Evolutionary conservation across 345 rosid genomes (phyloP).

Genomic region (Carallia pectinifolia): DNA sequence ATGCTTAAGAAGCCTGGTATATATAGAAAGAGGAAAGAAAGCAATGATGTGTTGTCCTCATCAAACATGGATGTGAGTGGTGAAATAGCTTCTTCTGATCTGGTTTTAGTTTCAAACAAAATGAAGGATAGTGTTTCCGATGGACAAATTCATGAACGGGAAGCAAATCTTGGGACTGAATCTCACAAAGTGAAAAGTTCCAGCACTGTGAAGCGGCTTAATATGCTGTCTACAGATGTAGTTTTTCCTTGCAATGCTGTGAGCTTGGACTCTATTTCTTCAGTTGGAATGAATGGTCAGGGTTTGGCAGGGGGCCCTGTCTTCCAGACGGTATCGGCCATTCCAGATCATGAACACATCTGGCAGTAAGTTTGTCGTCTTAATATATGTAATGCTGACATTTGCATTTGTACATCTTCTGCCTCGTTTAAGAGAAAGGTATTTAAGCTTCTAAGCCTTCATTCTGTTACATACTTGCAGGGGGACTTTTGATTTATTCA

Average conservation of each 20-base stretch:
- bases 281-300: conserved; percentile 27
- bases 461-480: conserved; percentile 30
- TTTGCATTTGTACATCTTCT: neutral
- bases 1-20: conserved; percentile 71
- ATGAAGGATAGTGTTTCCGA: conserved; percentile 36
- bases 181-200: conserved; percentile 35
- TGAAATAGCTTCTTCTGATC: conserved; percentile 49
- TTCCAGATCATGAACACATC: conserved; percentile 76
- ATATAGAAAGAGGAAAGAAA: conserved; percentile 52
- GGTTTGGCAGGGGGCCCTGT: conserved; percentile 33
- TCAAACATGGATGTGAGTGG: conserved; percentile 40
- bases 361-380: conserved; percentile 76
- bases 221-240: conserved; percentile 31
- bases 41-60: conserved; percentile 44
- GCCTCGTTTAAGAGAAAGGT: neutral
- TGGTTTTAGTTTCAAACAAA: conserved; percentile 37
- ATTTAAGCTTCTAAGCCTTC: neutral
- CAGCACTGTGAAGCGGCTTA: conserved; percentile 40
- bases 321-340: conserved; percentile 42
- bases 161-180: conserved; percentile 27
- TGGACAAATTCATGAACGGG: conserved; percentile 51
- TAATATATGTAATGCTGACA: neutral
- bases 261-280: conserved; percentile 37
- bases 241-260: conserved; percentile 25
- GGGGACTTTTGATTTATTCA: conserved; percentile 70